Evolutionary conservation across 768 basidiomycete genomes (phyloP).

Genomic region (Leccinum variicolor): DNA sequence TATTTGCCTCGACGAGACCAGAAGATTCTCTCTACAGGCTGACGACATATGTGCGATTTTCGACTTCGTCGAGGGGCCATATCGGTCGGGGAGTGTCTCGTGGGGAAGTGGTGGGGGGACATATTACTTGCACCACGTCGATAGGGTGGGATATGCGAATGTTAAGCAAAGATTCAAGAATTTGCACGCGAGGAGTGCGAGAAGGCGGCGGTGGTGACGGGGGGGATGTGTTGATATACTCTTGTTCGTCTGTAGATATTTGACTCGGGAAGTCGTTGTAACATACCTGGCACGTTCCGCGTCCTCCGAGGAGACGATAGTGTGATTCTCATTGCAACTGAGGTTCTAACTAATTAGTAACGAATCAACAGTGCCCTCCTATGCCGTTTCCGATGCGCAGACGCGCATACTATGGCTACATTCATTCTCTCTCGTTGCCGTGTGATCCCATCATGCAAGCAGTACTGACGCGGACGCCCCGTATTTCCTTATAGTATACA

Average conservation of each 20-base stretch:
- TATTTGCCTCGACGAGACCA: too few relatives aligned
- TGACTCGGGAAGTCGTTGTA: neutral
- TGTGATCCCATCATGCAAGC: too few relatives aligned
- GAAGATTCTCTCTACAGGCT: constrained; percentile 48
- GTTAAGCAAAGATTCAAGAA: constrained; percentile 57
- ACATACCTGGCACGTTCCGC: too few relatives aligned
- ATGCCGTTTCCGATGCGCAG: too few relatives aligned
- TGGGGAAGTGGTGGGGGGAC: constrained; percentile 72
- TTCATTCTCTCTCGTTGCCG: too few relatives aligned
- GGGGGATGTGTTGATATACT: neutral
- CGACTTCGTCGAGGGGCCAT: constrained; percentile 64
- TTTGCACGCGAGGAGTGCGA: constrained; percentile 31
- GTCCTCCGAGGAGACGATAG: too few relatives aligned
- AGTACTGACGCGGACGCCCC: too few relatives aligned
- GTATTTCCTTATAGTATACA: too few relatives aligned
- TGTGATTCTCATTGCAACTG: too few relatives aligned
- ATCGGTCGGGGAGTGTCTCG: constrained; percentile 75
- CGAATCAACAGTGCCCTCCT: too few relatives aligned
- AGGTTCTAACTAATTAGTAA: too few relatives aligned
- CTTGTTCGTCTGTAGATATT: neutral
- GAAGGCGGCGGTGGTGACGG: constrained; percentile 18
- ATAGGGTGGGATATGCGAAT: constrained; percentile 65
- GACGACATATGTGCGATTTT: constrained; percentile 83
- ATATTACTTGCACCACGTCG: constrained; percentile 76
- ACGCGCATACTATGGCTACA: too few relatives aligned